Base-by-base conservation (phyloP, 2,329 filamentous ascomycete genomes). In the Venturiaceae sp. region DNA sequence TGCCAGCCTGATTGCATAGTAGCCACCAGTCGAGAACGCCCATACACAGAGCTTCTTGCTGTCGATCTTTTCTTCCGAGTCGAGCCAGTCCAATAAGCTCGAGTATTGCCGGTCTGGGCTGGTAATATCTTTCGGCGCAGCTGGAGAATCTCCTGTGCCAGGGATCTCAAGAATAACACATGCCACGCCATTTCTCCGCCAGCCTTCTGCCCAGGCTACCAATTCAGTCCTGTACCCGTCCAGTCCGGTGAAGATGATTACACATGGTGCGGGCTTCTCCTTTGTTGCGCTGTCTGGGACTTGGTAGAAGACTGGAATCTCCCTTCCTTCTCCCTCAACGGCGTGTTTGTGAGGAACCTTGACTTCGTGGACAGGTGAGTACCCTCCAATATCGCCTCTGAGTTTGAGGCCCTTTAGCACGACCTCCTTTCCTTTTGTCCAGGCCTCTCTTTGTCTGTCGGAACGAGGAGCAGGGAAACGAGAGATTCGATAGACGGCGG, bases 401-500 rank as follows among this genome's bases (percentile, higher is more conserved):
- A 59, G 39, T 34, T 64, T 65, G 5, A 79, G 62, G 0, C 76
- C 86, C 66, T 83, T 83, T 53, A 83, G 68, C 62, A 86, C 87
- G 0, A 79, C 77, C 30, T 77, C 69, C 68, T 89, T 90, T 64
- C 88, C 85, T 58, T 77, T 72, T 63, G 79, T 74, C 81, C 86
- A 90, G 1, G 85, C 86, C 30, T 77, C 68, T 63, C 82, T 79
- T 70, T 90, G 77, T 54, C 74, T 71, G 6, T 69, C 68, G 23
- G 72, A 75, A 23, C 76, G 68, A 21, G 76, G 75, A 5, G 75
- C 75, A 7, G 87, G 87, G 66, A 91, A 90, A 16, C 87, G 80
- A 0, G 85, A 79, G 63, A 91, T 90, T 56, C 87, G 80, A 69
- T 88, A 85, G n/a, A 90, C 77, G 28, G 85, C 83, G 23, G 86